Evolutionary conservation across 768 basidiomycete species (phyloP).

Genomic region (Amyloporia xantha): DNA sequence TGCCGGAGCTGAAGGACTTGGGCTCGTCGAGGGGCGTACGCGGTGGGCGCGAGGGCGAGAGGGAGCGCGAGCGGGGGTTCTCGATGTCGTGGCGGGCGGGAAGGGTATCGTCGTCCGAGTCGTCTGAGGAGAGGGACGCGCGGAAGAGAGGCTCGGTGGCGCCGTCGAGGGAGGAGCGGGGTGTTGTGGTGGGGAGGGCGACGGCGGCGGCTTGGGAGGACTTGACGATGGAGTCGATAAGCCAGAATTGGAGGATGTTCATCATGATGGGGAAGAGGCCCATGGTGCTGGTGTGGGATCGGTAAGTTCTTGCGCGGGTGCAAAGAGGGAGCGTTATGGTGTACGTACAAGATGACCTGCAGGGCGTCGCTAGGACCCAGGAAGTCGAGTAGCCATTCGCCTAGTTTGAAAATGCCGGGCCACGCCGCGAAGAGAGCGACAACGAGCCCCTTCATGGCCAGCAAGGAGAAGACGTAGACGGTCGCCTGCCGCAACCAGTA

Average conservation of each 20-base stretch:
- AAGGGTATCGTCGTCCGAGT: slow-evolving; percentile 39
- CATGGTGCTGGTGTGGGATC: slow-evolving; percentile 55
- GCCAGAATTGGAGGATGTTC: slow-evolving; percentile 91
- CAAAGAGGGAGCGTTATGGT: not conserved
- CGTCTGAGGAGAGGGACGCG: slow-evolving; percentile 32
- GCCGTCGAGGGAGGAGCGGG: slow-evolving; percentile 29
- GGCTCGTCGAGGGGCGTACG: slow-evolving; percentile 27
- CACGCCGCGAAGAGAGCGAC: slow-evolving; percentile 65
- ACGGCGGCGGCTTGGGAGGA: slow-evolving; percentile 32
- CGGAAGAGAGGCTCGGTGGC: slow-evolving; percentile 63
- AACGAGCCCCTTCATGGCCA: slow-evolving; percentile 90
- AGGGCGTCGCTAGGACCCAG: slow-evolving; percentile 54
- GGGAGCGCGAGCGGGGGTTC: slow-evolving; percentile 34
- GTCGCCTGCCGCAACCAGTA: slow-evolving; percentile 75
- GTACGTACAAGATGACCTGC: slow-evolving; percentile 76
- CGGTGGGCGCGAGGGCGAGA: slow-evolving; percentile 4
- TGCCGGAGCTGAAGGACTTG: slow-evolving; percentile 34
- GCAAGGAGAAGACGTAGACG: slow-evolving; percentile 75
- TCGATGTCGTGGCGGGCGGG: slow-evolving; percentile 37
- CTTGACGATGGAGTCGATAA: slow-evolving; percentile 92
- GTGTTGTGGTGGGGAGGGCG: slow-evolving; percentile 33
- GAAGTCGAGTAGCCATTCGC: slow-evolving; percentile 86
- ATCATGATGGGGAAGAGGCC: slow-evolving; percentile 85
- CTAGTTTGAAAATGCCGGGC: slow-evolving; percentile 64
- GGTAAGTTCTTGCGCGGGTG: not conserved